These are phyloP conservation scores for Colletotrichum gigasporum DNA, from an alignment of 2,329 filamentous ascomycete genomes.

Conservation along the genomic window DNA sequence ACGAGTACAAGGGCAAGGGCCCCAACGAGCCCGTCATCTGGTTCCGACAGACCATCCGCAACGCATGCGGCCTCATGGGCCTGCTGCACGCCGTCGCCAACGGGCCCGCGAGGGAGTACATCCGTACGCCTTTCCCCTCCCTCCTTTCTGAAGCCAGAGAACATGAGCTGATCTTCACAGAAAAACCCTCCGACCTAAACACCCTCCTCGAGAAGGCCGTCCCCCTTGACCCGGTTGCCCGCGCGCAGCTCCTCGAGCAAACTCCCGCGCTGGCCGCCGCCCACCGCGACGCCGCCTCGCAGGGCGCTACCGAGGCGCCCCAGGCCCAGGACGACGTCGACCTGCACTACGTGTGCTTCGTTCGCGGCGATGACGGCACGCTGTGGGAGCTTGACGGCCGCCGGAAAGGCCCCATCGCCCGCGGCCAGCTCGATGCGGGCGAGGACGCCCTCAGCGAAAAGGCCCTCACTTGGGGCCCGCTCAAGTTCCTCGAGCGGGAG, in stretches of 20 bases:
- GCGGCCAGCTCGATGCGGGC: conserved; percentile 63
- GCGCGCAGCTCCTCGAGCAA: conserved; percentile 80
- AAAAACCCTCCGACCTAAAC: conserved; percentile 65
- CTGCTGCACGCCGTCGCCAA: conserved; percentile 86
- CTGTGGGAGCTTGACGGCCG: conserved; percentile 70
- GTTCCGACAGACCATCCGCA: conserved; percentile 95
- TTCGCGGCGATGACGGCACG: conserved; percentile 74
- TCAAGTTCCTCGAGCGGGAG: conserved; percentile 65
- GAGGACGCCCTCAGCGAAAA: conserved; percentile 81
- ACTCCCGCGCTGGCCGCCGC: conserved; percentile 79
- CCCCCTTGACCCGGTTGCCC: conserved; percentile 70
- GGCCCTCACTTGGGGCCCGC: conserved; percentile 75
- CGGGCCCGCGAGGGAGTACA: conserved; percentile 71
- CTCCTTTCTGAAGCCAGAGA: too few species aligned
- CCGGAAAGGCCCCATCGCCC: conserved; percentile 64
- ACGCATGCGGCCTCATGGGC: conserved; percentile 92
- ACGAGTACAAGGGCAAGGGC: conserved; percentile 75
- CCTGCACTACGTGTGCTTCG: conserved; percentile 95
- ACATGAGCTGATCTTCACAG: too few species aligned
- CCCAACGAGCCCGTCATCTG: conserved; percentile 81
- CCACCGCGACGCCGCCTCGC: conserved; percentile 79
- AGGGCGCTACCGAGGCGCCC: conserved; percentile 83
- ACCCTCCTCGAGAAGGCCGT: conserved; percentile 75
- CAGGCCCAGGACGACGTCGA: conserved; percentile 84
- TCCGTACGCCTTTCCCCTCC: conserved; percentile 56